Evolutionary conservation across 2,329 filamentous ascomycete genomes (phyloP).

Genomic region (Fusarium siculi): DNA sequence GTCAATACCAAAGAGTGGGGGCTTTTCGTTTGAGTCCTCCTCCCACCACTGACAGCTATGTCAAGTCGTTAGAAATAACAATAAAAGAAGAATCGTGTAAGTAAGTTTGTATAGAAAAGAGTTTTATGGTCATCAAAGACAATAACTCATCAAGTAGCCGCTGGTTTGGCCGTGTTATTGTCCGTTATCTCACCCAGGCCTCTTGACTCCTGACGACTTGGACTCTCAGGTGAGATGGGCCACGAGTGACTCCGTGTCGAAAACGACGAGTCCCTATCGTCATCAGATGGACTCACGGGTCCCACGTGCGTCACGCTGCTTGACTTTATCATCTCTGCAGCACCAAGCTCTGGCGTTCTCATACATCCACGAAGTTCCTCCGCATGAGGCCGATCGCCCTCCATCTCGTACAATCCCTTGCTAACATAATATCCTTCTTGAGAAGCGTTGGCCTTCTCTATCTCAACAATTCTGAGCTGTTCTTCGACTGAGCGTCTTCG

Average conservation of each 20-base stretch:
- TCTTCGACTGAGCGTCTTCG: conserved; percentile 24
- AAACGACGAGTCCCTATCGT: background rate
- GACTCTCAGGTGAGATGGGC: conserved; percentile 16
- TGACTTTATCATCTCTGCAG: background rate
- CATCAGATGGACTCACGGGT: background rate
- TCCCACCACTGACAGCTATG: background rate
- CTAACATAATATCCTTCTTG: background rate
- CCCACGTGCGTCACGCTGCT: background rate
- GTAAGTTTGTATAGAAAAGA: background rate
- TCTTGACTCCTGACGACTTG: background rate
- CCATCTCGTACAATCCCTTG: conserved; percentile 36
- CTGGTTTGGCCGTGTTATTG: background rate
- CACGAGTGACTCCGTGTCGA: background rate
- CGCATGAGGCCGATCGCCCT: conserved; percentile 33
- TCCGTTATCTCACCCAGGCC: background rate
- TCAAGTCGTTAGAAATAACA: background rate
- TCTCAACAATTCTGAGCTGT: conserved; percentile 14
- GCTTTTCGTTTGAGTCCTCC: background rate
- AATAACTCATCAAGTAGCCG: background rate
- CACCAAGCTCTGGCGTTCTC: conserved; percentile 36
- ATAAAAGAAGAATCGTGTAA: background rate
- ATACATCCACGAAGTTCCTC: conserved; percentile 36
- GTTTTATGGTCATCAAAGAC: background rate
- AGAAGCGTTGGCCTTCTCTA: background rate
- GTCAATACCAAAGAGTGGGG: background rate